phyloP scores from a whole-genome alignment of 78 protist species.

The Cyanophora paradoxa region DNA sequence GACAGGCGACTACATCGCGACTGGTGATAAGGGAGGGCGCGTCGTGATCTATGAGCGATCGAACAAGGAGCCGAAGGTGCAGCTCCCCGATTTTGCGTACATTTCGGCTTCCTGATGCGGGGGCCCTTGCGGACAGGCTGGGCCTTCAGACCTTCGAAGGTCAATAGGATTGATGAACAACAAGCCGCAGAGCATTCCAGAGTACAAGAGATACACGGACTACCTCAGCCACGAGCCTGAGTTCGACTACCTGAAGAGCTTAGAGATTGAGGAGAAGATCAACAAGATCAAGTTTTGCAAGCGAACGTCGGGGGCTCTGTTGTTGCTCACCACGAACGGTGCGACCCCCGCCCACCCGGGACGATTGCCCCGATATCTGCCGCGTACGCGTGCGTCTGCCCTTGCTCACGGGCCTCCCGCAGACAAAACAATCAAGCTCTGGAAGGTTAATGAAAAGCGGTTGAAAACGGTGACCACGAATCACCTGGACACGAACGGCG shows the following conservation, averaged over 20 bases:
- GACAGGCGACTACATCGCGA: slow-evolving; percentile 90
- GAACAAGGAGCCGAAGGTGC: not conserved
- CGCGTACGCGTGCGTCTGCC: not conserved
- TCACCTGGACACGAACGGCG: not conserved
- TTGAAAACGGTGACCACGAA: not conserved
- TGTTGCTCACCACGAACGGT: slow-evolving; percentile 85
- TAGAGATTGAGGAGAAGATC: slow-evolving; percentile 97
- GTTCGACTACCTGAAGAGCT: slow-evolving; percentile 92
- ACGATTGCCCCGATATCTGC: not conserved
- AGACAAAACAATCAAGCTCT: slow-evolving; percentile 96
- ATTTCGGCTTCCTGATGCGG: slow-evolving; percentile 30
- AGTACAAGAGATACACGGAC: slow-evolving; percentile 87
- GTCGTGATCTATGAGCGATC: not conserved
- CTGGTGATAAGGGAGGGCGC: slow-evolving; percentile 92
- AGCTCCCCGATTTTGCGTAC: slow-evolving; percentile 2
- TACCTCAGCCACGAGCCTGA: slow-evolving; percentile 96
- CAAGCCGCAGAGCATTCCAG: slow-evolving; percentile 13
- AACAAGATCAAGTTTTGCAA: slow-evolving; percentile 68
- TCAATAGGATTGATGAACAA: not conserved
- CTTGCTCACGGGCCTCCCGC: not conserved
- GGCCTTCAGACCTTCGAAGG: not conserved
- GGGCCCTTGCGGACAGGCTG: not conserved
- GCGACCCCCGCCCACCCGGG: not conserved
- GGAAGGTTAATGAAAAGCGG: slow-evolving; percentile 78
- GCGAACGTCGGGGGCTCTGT: slow-evolving; percentile 40